These are phyloP conservation scores for Physcia stellaris DNA, from an alignment of 495 filamentous ascomycete genomes.

Conservation along the genomic window DNA sequence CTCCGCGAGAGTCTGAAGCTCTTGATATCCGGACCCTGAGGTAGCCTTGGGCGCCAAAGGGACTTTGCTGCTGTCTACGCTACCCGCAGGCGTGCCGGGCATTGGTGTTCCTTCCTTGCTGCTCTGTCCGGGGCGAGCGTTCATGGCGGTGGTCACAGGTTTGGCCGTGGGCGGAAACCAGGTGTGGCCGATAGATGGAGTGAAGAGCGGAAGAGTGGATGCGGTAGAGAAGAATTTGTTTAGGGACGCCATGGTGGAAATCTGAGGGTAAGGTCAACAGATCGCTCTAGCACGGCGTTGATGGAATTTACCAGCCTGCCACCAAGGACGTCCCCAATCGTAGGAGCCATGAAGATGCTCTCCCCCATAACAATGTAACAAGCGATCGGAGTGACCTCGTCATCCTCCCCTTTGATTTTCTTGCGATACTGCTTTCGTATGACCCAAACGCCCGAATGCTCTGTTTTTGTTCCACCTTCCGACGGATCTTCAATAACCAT, in stretches of 20 bases:
- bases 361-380: conserved; percentile 76
- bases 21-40: conserved; percentile 24
- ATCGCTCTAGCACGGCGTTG: not conserved
- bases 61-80: conserved; percentile 22
- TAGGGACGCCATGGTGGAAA: conserved; percentile 48
- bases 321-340: conserved; percentile 60
- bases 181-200: conserved; percentile 57
- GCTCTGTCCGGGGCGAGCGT: conserved; percentile 21
- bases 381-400: conserved; percentile 57
- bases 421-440: conserved; percentile 77
- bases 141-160: conserved; percentile 15
- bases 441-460: conserved; percentile 66
- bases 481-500: conserved; percentile 65
- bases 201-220: conserved; percentile 53
- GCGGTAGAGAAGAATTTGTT: conserved; percentile 50
- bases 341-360: conserved; percentile 82
- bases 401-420: conserved; percentile 41
- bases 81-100: conserved; percentile 31
- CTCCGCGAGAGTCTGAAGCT: conserved; percentile 49
- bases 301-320: conserved; percentile 50
- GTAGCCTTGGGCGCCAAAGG: conserved; percentile 21
- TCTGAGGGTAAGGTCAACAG: conserved; percentile 27
- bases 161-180: conserved; percentile 46
- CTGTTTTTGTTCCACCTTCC: conserved; percentile 39
- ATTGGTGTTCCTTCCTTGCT: conserved; percentile 51